Evolutionary conservation across 2,329 filamentous ascomycete genomes (phyloP), one percentile per base, ranked within the genome.

Genomic region (Clarireedia monteithiana): DNA sequence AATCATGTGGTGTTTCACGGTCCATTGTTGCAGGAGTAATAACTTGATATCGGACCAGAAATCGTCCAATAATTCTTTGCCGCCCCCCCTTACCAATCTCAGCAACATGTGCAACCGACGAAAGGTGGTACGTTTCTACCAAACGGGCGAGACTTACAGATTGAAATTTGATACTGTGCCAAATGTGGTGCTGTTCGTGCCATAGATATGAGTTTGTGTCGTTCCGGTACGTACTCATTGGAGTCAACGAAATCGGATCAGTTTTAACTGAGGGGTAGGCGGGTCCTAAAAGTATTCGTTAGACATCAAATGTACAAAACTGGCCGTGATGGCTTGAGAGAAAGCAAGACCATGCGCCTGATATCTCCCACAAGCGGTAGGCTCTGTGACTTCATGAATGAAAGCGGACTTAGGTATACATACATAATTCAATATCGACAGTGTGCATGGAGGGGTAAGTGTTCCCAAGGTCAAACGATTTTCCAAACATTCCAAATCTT

Each of bases 361-460:
- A 49, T 26, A 14, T 47, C 39, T 54, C 48, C n/a, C 7, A 27
- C 12, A 30, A 49, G 44, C 24, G 38, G 15, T 17, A 48, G 44
- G 34, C 34, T 24, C 34, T 30, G 45, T 48, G 34, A 34, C 34
- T 54, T 54, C 45, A 49, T 15, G 4, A 34, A 20, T 14, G 36
- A 30, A 44, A 48, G 44, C 48, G 52, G 30, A 54, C 52, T 54
- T 54, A 44, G 52, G 52, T 54, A 49, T 54, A 42, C 52, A 54
- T 48, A 54, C 52, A 49, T 54, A 26, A 30, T 49, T 7, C 42
- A 27, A 34, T 4, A 30, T 20, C 20, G 20, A 40, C 12, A 15
- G 12, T 48, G 20, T 20, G 23, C 17, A 48, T 53, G 1, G n/a
- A 34, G 36, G 48, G 42, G 24, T 49, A 42, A 40, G 26, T 24